Base-by-base conservation (phyloP, 768 basidiomycete species). In the Tylopilus sp. region DNA sequence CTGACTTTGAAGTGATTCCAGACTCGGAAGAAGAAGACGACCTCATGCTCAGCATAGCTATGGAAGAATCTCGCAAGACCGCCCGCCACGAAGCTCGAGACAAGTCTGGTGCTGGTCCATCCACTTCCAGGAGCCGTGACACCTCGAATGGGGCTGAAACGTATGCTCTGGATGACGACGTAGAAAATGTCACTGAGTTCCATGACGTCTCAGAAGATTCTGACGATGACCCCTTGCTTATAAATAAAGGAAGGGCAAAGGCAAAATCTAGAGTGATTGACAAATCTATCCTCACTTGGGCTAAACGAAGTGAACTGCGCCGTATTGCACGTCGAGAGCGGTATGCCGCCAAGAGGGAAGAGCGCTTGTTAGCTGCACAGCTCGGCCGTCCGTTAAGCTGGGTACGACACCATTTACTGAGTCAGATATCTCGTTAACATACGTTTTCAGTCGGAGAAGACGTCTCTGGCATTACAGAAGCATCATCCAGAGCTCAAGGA, bases 401-500 rank as follows among this genome's bases (percentile, higher is more conserved):
- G 68, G 84, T 89, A 63, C 51, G 82, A 66, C 44, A 12, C 23
- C 31, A 53, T 38, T 47, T 28, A 23, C 30, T 57, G 18, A 28
- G 55, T 65, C 26, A 51, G 33, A 44, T 13, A 42, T 17, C 35
- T 6, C 30, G n/a, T 23, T n/a, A 59, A 36, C 53, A 17, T 7
- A 58, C 21, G 33, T n/a, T 53, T 45, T 4, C 46, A 93, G 88
- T 81, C 87, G 7, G 90, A 92, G 68, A 88, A 78, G 62, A 75
- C 80, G 1, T 76, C 82, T 6, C 59, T 90, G 35, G 79, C 81
- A 13, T 67, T 93, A 26, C 73, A 77, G 22, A 78, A 71, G 59
- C 74, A 88, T 63, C 95, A 95, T 64, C 84, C 87, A 2, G 92
- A 95, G 61, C 78, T 97, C 30, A 72, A 68, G 50, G 79, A 86